Conservation (phyloP, 352 stramenopile genomes). For the Hyphochytrium catenoides region DNA sequence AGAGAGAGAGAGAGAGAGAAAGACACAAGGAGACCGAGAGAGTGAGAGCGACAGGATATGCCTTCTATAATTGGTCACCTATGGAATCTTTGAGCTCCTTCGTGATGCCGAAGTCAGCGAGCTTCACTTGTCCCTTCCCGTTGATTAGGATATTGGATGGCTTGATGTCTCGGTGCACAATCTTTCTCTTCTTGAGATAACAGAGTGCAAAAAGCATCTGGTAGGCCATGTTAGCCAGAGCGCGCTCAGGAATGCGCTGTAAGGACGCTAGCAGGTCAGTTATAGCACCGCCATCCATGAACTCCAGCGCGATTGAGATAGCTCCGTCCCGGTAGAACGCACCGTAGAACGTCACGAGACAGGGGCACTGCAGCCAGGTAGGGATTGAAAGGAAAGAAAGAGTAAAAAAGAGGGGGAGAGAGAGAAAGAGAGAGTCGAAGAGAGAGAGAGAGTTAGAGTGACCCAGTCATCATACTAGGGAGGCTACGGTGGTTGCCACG, state of each 20-base stretch:
- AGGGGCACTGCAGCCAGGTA: conserved; percentile 17
- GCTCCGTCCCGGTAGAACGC: conserved; percentile 64
- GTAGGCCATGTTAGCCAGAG: conserved; percentile 69
- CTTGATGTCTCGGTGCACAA: conserved; percentile 90
- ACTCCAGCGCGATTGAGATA: conserved; percentile 70
- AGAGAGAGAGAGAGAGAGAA: no score
- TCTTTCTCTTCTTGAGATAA: conserved; percentile 76
- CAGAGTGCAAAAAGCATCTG: conserved; percentile 77
- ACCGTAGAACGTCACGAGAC: conserved; percentile 68
- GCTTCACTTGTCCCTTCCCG: conserved; percentile 67
- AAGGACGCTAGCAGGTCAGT: conserved; percentile 58
- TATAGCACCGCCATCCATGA: conserved; percentile 77
- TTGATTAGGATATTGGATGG: conserved; percentile 84
- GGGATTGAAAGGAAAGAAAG: neutral
- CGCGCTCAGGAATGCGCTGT: conserved; percentile 50
- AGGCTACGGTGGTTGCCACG: no score
- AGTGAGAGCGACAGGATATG: no score
- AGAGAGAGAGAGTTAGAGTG: neutral
- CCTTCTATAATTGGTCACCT: no score
- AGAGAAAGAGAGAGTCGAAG: neutral
- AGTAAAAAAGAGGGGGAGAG: no score
- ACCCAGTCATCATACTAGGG: no score
- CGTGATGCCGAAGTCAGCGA: conserved; percentile 90
- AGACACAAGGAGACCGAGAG: no score
- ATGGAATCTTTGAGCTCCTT: conserved; percentile 61